These are phyloP conservation scores for Septoria linicola DNA, from an alignment of 2,329 filamentous ascomycete genomes.

Conservation along the genomic window DNA sequence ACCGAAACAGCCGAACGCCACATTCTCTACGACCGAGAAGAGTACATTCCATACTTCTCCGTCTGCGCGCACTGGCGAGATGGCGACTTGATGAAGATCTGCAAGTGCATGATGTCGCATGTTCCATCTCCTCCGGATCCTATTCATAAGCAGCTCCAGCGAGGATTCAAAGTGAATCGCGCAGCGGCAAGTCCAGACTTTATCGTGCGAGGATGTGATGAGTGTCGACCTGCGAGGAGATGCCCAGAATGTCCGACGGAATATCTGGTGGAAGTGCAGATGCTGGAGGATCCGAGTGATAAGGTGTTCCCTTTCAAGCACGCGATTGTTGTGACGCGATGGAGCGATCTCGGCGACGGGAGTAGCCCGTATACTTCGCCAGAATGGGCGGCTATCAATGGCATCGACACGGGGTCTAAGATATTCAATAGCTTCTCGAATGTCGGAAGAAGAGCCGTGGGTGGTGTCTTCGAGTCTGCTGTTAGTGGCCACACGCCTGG, in stretches of 20 bases:
- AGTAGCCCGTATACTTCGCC: constrained; percentile 47
- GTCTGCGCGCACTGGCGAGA: constrained; percentile 63
- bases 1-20: constrained; percentile 54
- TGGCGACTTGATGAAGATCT: constrained; percentile 58
- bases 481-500: constrained; percentile 56
- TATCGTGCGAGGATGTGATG: constrained; percentile 53
- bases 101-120: constrained; percentile 61
- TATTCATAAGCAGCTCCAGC: constrained; percentile 45
- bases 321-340: constrained; percentile 59
- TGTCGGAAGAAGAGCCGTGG: constrained; percentile 56
- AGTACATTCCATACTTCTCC: constrained; percentile 63
- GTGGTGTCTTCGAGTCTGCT: constrained; percentile 59
- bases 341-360: constrained; percentile 61
- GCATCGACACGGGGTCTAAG: constrained; percentile 32
- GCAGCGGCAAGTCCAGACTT: constrained; percentile 42
- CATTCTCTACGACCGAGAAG: constrained; percentile 59
- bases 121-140: constrained; percentile 51
- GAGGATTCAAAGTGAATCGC: constrained; percentile 39
- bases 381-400: constrained; percentile 59
- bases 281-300: constrained; percentile 55
- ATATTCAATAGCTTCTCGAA: constrained; percentile 55
- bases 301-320: constrained; percentile 55
- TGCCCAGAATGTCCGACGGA: constrained; percentile 63
- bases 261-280: constrained; percentile 60
- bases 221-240: constrained; percentile 59